Evolutionary conservation across 768 basidiomycete species (phyloP).

Genomic region (Ramaria rubella): DNA sequence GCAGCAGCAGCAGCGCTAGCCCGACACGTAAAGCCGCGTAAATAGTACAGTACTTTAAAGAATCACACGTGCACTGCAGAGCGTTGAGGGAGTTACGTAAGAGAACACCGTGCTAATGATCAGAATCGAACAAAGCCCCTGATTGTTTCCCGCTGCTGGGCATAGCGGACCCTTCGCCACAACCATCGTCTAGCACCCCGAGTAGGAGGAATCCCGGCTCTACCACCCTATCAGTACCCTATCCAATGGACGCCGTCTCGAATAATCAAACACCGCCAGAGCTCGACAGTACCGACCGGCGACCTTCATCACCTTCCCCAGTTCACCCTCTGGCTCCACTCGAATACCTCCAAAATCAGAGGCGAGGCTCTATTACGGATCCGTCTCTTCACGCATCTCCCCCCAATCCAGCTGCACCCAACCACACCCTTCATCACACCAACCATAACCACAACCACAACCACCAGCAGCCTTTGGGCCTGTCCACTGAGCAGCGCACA

Average conservation of each 20-base stretch:
- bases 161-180: background rate
- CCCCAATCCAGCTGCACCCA: slow-evolving; percentile 22
- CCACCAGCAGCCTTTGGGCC: slow-evolving; percentile 7
- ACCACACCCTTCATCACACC: slow-evolving; percentile 11
- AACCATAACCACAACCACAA: slow-evolving; percentile 7
- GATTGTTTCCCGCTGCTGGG: background rate
- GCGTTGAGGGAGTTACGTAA: slow-evolving; percentile 1
- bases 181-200: background rate
- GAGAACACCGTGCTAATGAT: background rate
- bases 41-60: background rate
- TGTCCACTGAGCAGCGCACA: slow-evolving; percentile 9
- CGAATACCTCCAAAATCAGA: slow-evolving; percentile 72
- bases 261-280: slow-evolving; percentile 12
- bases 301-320: slow-evolving; percentile 4
- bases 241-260: slow-evolving; percentile 9
- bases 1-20: too few species aligned
- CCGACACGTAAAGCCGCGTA: too few species aligned
- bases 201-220: background rate
- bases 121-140: background rate
- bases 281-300: slow-evolving; percentile 1
- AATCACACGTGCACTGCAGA: background rate
- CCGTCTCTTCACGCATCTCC: slow-evolving; percentile 56
- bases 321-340: slow-evolving; percentile 64
- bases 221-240: background rate
- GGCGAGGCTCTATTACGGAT: slow-evolving; percentile 80